These are phyloP conservation scores for Aquilaria sinensis DNA, from an alignment of 345 rosid species.

Conservation along the genomic window DNA sequence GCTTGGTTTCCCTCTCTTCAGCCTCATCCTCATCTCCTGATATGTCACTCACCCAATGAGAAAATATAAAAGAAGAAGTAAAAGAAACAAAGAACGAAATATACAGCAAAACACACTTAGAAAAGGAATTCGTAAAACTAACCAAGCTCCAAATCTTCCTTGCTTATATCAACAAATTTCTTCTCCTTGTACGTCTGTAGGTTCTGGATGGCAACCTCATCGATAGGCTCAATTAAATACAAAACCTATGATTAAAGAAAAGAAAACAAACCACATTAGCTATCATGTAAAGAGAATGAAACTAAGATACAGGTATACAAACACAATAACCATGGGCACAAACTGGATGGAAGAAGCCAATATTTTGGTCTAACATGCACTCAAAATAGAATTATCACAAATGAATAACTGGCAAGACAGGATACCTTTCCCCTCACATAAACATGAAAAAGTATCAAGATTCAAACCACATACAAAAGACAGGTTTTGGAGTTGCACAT, in stretches of 20 bases:
- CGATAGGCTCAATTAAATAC: constrained; percentile 88
- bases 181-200: constrained; percentile 94
- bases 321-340: neutral
- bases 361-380: neutral
- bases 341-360: neutral
- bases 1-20: constrained; percentile 74
- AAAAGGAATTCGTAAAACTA: constrained; percentile 14
- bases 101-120: neutral
- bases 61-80: neutral
- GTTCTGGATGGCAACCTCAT: constrained; percentile 97
- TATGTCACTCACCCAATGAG: constrained; percentile 3
- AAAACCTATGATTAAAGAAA: constrained; percentile 50
- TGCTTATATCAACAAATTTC: constrained; percentile 97
- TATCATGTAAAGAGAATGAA: neutral
- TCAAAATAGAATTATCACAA: neutral
- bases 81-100: neutral
- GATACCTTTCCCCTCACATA: too few species aligned
- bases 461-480: too few species aligned
- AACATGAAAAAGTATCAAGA: too few species aligned
- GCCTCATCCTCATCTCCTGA: constrained; percentile 96
- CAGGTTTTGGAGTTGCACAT: too few species aligned
- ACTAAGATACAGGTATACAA: neutral
- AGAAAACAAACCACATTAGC: constrained; percentile 13
- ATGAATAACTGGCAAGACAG: neutral
- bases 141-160: constrained; percentile 97